Conservation (phyloP, 768 basidiomycete genomes). For the Pleurotus pulmonarius region DNA sequence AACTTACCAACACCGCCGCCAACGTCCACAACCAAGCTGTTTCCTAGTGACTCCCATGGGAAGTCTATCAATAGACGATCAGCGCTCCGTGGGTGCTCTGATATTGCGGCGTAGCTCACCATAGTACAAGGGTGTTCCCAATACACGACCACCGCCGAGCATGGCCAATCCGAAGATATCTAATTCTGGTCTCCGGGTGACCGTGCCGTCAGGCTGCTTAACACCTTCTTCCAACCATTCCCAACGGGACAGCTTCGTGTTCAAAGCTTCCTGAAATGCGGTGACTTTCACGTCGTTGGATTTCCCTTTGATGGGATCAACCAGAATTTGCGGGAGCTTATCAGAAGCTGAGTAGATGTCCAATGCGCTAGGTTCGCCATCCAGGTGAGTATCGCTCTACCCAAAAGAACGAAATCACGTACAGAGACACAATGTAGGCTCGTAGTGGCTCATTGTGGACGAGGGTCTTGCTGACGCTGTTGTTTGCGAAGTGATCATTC, state of each 20-base stretch:
- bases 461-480: background rate
- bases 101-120: background rate
- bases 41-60: background rate
- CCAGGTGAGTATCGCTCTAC: background rate
- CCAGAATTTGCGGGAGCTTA: background rate
- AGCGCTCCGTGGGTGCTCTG: background rate
- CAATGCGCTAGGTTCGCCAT: background rate
- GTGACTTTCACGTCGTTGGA: background rate
- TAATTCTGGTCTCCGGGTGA: background rate
- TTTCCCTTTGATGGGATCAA: background rate
- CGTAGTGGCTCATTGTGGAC: background rate
- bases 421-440: background rate
- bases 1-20: background rate
- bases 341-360: background rate
- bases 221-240: background rate
- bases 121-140: background rate
- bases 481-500: background rate
- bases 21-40: background rate
- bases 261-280: background rate
- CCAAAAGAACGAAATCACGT: background rate
- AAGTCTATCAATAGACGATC: background rate
- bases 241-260: background rate
- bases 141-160: background rate
- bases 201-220: background rate
- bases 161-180: background rate